phyloP scores from a whole-genome alignment of 2,329 filamentous ascomycete species.

The Iodosphaeria phyllophila region DNA sequence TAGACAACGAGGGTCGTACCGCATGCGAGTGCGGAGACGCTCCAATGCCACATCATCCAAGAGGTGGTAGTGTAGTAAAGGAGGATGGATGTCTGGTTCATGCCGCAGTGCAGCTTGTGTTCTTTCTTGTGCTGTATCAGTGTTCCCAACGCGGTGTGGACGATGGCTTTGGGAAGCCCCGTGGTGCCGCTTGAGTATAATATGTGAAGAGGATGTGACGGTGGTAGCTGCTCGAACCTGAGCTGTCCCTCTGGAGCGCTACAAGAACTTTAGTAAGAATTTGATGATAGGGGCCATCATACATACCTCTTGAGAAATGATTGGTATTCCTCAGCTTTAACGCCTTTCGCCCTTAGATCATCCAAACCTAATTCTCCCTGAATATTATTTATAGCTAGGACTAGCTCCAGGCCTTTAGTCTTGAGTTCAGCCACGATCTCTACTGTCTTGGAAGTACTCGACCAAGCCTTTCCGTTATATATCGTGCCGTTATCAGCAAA shows the following conservation, averaged over 20 bases:
- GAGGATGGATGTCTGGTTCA: slow-evolving; percentile 52
- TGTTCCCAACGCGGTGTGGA: slow-evolving; percentile 79
- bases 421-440: slow-evolving; percentile 52
- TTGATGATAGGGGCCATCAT: slow-evolving; percentile 7
- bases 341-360: slow-evolving; percentile 18
- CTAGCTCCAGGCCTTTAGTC: slow-evolving; percentile 40
- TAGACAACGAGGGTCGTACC: slow-evolving; percentile 77
- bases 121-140: slow-evolving; percentile 96
- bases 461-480: slow-evolving; percentile 83
- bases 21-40: slow-evolving; percentile 66
- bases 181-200: slow-evolving; percentile 90
- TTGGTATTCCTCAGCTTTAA: slow-evolving; percentile 24
- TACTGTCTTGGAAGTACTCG: slow-evolving; percentile 59
- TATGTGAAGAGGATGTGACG: slow-evolving; percentile 84
- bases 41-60: slow-evolving; percentile 99
- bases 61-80: slow-evolving; percentile 92
- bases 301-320: slow-evolving; percentile 20
- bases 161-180: slow-evolving; percentile 73
- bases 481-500: slow-evolving; percentile 77
- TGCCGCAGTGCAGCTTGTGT: slow-evolving; percentile 70
- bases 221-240: slow-evolving; percentile 57
- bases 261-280: slow-evolving; percentile 8
- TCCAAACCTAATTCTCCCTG: slow-evolving; percentile 22
- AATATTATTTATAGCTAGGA: slow-evolving; percentile 59
- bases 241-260: slow-evolving; percentile 25